phyloP scores from a whole-genome alignment of 2,329 filamentous ascomycete species.

The Beauveria medogensis region DNA sequence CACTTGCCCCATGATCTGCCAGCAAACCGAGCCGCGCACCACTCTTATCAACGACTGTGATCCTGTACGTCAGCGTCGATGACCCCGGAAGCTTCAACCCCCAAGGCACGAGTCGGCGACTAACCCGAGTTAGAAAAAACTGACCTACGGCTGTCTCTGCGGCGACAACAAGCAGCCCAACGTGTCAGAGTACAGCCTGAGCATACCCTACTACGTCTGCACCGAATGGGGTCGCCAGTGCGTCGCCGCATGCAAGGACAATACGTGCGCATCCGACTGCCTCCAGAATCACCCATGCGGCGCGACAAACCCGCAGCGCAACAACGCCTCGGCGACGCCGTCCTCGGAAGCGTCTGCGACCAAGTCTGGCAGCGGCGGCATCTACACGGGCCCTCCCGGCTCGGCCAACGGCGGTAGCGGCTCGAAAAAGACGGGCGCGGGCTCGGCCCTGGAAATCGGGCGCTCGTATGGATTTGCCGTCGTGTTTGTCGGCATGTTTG shows the following conservation, averaged over 20 bases:
- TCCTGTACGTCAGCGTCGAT: slow-evolving; percentile 37
- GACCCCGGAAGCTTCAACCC: neutral
- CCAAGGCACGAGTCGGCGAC: slow-evolving; percentile 1
- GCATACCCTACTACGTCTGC: slow-evolving; percentile 72
- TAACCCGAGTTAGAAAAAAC: slow-evolving; percentile 34
- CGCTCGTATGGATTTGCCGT: slow-evolving; percentile 30
- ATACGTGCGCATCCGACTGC: slow-evolving; percentile 54
- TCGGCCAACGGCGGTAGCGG: neutral
- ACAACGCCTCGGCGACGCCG: slow-evolving; percentile 46
- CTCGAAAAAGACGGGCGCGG: slow-evolving; percentile 20
- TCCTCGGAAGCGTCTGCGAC: slow-evolving; percentile 28
- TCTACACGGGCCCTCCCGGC: slow-evolving; percentile 29
- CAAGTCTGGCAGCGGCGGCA: slow-evolving; percentile 24
- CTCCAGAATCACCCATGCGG: slow-evolving; percentile 63
- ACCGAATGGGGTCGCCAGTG: slow-evolving; percentile 63
- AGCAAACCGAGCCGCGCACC: slow-evolving; percentile 45
- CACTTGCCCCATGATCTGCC: slow-evolving; percentile 66
- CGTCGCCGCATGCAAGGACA: slow-evolving; percentile 44
- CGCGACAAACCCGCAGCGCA: slow-evolving; percentile 52
- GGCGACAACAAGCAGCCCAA: slow-evolving; percentile 59
- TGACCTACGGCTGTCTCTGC: slow-evolving; percentile 69
- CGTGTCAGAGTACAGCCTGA: slow-evolving; percentile 67
- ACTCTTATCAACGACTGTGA: slow-evolving; percentile 59
- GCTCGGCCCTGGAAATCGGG: slow-evolving; percentile 25
- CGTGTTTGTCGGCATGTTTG: slow-evolving; percentile 30